Base-by-base conservation (phyloP, 176 grass and related monocot species). In the Typha latifolia region DNA sequence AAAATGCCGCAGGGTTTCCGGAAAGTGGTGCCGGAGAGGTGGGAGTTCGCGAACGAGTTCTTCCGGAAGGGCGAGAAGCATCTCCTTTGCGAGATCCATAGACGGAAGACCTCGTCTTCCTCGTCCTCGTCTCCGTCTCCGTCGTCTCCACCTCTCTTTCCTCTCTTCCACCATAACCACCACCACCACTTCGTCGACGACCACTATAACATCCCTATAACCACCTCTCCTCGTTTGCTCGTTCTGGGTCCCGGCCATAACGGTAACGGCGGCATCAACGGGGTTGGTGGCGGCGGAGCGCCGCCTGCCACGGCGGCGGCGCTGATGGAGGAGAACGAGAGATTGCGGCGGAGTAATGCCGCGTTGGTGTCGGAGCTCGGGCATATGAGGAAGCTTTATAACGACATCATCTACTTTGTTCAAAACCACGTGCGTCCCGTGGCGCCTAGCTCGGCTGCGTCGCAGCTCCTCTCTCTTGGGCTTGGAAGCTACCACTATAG, bases 331-430 rank as follows among this genome's bases (percentile, higher is more conserved):
- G 93, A 97, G 76, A 97, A 97, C 62, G 93, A 97, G 71, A 79
- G 83, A 72, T 78, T 97, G 27, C 78, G 85, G 55, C 85, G 88
- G 32, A 87, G 78, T 78, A 97, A 97, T 79, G 69, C 78, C 62
- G 73, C 93, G 14, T 73, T 97, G 78, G 63, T 92, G 32, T 87
- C 90, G 51, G 93, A 97, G 83, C 85, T 97, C 15, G 76, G 69
- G 3, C 93, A 97, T 78, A 97, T 97, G 93, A 86, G 93, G 49
- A 97, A 92, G 85, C 88, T 97, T 26, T 97, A 97, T 80, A 97
- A 92, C 81, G 93, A 97, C 80, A 97, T 97, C 80, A 97, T 97
- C 73, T 97, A 97, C 93, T 97, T 97, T 63, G 88, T 97, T 57
- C 93, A 92, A 80, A 97, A 97, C 88, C 93, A 97, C 79, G 93